Percentiles rank a stretch among this genome's conserved stretches.
Evolutionary conservation across 768 basidiomycete genomes (phyloP).

Genomic region (Suillus plorans): DNA sequence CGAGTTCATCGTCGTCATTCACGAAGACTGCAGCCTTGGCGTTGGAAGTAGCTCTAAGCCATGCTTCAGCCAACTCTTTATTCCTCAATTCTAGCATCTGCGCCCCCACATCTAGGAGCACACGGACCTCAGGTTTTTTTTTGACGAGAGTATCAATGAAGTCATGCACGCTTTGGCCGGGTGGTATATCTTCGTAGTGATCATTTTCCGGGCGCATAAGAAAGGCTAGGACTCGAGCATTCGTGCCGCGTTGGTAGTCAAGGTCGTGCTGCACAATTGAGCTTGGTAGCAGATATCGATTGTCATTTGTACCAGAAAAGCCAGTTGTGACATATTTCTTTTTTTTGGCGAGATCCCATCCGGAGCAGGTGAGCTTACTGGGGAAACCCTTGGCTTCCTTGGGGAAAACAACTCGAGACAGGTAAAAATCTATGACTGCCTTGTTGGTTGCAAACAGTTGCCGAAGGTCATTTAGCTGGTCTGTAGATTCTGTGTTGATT

Average conservation of each 20-base stretch:
- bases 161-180: conserved; percentile 16
- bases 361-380: conserved; percentile 24
- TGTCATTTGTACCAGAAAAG: conserved; percentile 31
- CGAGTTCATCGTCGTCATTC: background rate
- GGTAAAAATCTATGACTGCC: conserved; percentile 25
- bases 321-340: conserved; percentile 10
- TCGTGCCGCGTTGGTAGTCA: background rate
- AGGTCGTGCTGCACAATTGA: background rate
- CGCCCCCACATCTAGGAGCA: background rate
- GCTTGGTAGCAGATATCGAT: conserved; percentile 19
- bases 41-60: background rate
- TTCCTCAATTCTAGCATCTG: background rate
- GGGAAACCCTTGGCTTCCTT: conserved; percentile 27
- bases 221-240: conserved; percentile 16
- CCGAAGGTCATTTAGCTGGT: conserved; percentile 5
- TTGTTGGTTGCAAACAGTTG: conserved; percentile 21
- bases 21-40: background rate
- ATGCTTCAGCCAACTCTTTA: background rate
- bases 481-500: background rate
- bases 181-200: conserved; percentile 10
- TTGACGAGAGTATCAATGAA: conserved; percentile 31
- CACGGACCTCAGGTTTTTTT: conserved; percentile 36
- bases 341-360: conserved; percentile 27
- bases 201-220: conserved; percentile 28
- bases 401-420: conserved; percentile 27